Evolutionary conservation across 2,329 filamentous ascomycete genomes (phyloP).

Genomic region (Diaporthe vexans): DNA sequence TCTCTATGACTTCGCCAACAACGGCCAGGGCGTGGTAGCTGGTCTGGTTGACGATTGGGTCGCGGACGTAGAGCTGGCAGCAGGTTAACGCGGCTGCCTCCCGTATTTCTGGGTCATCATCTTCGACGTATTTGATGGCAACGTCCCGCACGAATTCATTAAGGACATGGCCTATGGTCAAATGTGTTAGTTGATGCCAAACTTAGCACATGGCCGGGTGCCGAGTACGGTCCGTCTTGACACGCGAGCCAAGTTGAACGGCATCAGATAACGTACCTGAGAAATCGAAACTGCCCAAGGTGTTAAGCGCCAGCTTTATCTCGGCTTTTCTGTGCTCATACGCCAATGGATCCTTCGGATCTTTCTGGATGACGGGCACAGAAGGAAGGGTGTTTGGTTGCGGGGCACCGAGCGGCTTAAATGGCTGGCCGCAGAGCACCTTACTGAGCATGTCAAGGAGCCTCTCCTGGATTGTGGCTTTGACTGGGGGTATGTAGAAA

Average conservation of each 20-base stretch:
- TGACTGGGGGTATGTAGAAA: slow-evolving; percentile 96
- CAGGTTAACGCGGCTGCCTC: slow-evolving; percentile 96
- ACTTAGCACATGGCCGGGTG: neutral
- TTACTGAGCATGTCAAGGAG: slow-evolving; percentile 95
- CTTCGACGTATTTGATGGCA: slow-evolving; percentile 97
- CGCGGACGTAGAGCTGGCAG: slow-evolving; percentile 96
- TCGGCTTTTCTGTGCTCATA: slow-evolving; percentile 86
- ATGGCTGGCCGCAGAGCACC: slow-evolving; percentile 91
- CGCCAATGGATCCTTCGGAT: slow-evolving; percentile 86
- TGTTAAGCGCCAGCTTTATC: slow-evolving; percentile 93
- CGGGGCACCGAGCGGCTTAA: slow-evolving; percentile 92
- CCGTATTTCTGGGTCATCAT: slow-evolving; percentile 92
- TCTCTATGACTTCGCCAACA: slow-evolving; percentile 97
- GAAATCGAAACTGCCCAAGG: slow-evolving; percentile 98
- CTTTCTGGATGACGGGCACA: slow-evolving; percentile 86
- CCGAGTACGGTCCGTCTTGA: too few relatives aligned
- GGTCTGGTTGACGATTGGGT: slow-evolving; percentile 98
- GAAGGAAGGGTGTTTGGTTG: slow-evolving; percentile 84
- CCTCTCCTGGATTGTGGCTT: slow-evolving; percentile 92
- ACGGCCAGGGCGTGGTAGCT: slow-evolving; percentile 97
- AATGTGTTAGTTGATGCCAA: slow-evolving; percentile 32
- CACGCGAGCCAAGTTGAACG: neutral
- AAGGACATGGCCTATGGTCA: slow-evolving; percentile 78
- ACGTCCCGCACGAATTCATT: slow-evolving; percentile 99
- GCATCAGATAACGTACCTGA: slow-evolving; percentile 59